phyloP scores from a whole-genome alignment of 345 rosid species.

The Populus euphratica region DNA sequence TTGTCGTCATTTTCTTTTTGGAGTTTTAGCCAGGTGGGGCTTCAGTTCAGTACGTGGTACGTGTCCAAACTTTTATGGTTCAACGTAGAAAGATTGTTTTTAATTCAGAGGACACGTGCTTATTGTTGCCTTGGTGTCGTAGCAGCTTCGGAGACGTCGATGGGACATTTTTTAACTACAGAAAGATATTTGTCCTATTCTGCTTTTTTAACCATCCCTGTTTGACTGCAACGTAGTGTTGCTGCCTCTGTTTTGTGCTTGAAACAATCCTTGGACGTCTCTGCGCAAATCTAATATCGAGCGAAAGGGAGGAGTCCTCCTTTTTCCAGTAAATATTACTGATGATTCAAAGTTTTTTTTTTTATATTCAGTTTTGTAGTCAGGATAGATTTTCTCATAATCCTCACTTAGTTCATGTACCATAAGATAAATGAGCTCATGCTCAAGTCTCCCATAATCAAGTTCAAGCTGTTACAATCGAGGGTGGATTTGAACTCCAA shows the following conservation, averaged over 20 bases:
- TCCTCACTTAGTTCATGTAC: no score
- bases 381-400: no score
- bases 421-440: no score
- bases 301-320: background rate
- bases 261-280: background rate
- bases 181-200: conserved; percentile 10
- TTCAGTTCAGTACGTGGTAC: background rate
- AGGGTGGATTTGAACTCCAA: no score
- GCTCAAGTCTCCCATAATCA: no score
- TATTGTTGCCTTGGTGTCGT: background rate
- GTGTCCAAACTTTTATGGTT: conserved; percentile 26
- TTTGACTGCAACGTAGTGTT: conserved; percentile 25
- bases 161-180: conserved; percentile 20
- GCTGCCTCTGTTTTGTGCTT: background rate
- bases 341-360: no score
- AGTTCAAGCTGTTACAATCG: no score
- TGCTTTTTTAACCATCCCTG: conserved; percentile 10
- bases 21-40: background rate
- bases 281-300: background rate
- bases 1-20: conserved; percentile 12
- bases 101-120: conserved; percentile 25
- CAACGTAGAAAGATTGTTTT: conserved; percentile 9
- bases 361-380: no score
- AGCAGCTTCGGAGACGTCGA: conserved; percentile 19
- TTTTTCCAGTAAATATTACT: background rate